A percentile compares a stretch with the other conserved stretches of the same genome.
Conservation (phyloP, 1,284 basidiomycete genomes). For the Apiotrichum gracile region DNA sequence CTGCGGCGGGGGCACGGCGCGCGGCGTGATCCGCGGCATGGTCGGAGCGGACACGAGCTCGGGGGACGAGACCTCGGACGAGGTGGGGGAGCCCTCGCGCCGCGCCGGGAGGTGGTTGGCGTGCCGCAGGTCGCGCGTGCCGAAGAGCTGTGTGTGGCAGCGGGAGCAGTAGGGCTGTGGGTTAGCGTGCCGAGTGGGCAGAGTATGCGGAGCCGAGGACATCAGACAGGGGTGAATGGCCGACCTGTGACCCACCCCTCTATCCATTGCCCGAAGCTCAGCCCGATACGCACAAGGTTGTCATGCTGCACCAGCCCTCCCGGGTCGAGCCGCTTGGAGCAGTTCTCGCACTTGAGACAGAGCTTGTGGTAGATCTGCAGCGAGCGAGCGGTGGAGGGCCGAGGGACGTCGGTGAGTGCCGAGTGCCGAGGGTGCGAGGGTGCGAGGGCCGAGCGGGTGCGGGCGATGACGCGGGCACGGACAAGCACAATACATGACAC, state of each 20-base stretch:
- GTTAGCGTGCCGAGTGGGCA: slow-evolving; percentile 1
- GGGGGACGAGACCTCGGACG: neutral
- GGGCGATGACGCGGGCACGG: too few species aligned
- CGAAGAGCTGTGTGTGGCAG: slow-evolving; percentile 44
- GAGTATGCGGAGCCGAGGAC: neutral
- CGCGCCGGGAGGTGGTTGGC: slow-evolving; percentile 20
- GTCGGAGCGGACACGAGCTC: neutral
- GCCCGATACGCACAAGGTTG: slow-evolving; percentile 24
- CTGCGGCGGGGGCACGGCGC: slow-evolving; percentile 13
- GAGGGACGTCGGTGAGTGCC: neutral
- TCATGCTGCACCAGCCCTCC: slow-evolving; percentile 46
- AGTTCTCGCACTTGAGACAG: slow-evolving; percentile 46
- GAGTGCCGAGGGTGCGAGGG: neutral
- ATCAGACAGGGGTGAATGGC: neutral
- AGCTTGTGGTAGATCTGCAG: slow-evolving; percentile 48
- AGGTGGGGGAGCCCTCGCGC: neutral
- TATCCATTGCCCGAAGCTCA: too few species aligned
- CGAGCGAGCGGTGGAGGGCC: neutral
- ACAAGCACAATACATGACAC: too few species aligned
- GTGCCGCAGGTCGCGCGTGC: slow-evolving; percentile 41
- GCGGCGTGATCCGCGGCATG: slow-evolving; percentile 7
- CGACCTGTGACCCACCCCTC: too few species aligned
- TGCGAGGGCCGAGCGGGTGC: neutral
- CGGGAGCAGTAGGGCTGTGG: slow-evolving; percentile 42
- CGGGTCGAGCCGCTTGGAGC: slow-evolving; percentile 46